Evolutionary conservation across 257 asterid species (phyloP), one percentile per base, ranked within the genome.

Genomic region (Linderniella brevidens): DNA sequence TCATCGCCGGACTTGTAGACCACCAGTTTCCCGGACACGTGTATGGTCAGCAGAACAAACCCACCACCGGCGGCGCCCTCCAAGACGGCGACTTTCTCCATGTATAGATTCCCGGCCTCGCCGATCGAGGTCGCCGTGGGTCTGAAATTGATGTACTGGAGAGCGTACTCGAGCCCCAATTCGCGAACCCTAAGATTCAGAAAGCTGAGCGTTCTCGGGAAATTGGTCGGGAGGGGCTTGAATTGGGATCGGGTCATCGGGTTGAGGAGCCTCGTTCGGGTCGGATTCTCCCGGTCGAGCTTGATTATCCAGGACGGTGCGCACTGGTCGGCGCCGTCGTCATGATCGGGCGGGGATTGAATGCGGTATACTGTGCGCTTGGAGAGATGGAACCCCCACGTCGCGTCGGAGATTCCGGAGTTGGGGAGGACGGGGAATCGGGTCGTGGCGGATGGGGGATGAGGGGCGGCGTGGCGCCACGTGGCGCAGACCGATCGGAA

Each of bases 371-470:
- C 39, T 55, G 86, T 63, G 32, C 84, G 79, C 39, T 62, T 78
- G 14, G 90, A 74, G 57, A 84, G 86, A 51, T 64, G 49, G 49
- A 88, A 83, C 0, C 92, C 97, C 92, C 93, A 84, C 57, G 74
- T 67, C 56, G 74, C 65, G 11, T 66, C 77, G 42, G 84, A 74
- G 49, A 80, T 63, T 19, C 93, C 90, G 57, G 74, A 56, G 53
- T 76, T 80, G 6, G 95, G 95, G 63, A 87, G 76, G 61, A 88
- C 66, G n/a, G 95, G 83, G 41, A 69, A 82, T 55, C 92, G 74
- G 47, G 67, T 38, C 29, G 66, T 63, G 58, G 66, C 25, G 19
- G 69, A 58, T 0, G 64, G 64, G 5, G 76, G 68, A 0, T 68
- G 56, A 0, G 66, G 58, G 37, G 59, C 68, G 39, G 86, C 75